phyloP scores from a whole-genome alignment of 768 basidiomycete genomes.

The Tubosaeta brunneosetosa region DNA sequence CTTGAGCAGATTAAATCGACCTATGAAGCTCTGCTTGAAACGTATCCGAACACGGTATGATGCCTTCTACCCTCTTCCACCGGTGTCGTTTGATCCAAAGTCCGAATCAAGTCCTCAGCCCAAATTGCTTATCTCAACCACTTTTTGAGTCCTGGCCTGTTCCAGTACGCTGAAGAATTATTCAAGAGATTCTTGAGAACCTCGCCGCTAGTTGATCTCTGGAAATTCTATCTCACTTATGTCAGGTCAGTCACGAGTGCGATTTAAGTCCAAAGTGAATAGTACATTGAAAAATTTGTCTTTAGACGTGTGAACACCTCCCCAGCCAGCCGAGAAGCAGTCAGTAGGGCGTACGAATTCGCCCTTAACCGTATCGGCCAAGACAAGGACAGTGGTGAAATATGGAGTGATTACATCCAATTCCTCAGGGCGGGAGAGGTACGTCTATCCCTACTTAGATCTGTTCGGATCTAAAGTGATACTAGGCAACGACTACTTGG shows the following conservation, averaged over 20 bases:
- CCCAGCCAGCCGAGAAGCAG: slow-evolving; percentile 64
- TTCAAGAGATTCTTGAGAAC: slow-evolving; percentile 83
- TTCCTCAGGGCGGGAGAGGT: slow-evolving; percentile 82
- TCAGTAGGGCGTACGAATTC: slow-evolving; percentile 90
- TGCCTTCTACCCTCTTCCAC: slow-evolving; percentile 21
- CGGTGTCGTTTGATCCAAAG: slow-evolving; percentile 22
- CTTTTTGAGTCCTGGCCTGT: slow-evolving; percentile 60
- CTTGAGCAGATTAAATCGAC: slow-evolving; percentile 74
- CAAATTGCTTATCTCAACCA: slow-evolving; percentile 84
- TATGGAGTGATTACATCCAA: slow-evolving; percentile 93
- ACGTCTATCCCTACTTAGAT: slow-evolving; percentile 21
- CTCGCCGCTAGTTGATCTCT: slow-evolving; percentile 85
- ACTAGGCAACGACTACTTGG: slow-evolving; percentile 77
- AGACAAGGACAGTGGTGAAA: slow-evolving; percentile 87
- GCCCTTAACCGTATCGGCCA: slow-evolving; percentile 85
- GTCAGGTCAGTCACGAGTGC: slow-evolving; percentile 60
- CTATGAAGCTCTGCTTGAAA: slow-evolving; percentile 77
- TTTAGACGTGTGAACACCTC: slow-evolving; percentile 64
- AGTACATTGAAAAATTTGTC: slow-evolving; percentile 12
- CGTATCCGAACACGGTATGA: slow-evolving; percentile 91
- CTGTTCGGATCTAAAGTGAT: slow-evolving; percentile 4
- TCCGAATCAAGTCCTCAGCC: slow-evolving; percentile 57
- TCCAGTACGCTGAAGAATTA: slow-evolving; percentile 77
- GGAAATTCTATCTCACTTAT: slow-evolving; percentile 91
- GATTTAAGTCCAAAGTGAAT: slow-evolving; percentile 3